phyloP scores from a whole-genome alignment of 345 rosid genomes.

The Laguncularia racemosa region DNA sequence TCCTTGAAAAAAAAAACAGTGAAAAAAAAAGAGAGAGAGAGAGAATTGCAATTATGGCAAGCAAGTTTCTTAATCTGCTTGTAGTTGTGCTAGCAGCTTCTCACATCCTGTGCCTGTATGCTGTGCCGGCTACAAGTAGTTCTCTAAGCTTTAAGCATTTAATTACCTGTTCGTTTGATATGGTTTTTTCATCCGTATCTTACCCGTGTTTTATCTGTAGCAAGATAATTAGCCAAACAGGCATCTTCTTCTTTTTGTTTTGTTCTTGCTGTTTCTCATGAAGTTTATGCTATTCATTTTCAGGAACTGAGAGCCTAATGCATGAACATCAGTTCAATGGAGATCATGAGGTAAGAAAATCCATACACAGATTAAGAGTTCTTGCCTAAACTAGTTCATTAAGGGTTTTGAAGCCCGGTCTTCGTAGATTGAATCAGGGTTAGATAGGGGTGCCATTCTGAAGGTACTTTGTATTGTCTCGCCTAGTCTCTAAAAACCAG shows the following conservation, averaged over 20 bases:
- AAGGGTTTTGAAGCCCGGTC: no score
- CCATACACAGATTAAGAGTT: no score
- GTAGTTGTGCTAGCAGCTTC: constrained; percentile 25
- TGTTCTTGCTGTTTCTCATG: background rate
- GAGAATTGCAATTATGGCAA: constrained; percentile 11
- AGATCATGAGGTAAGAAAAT: no score
- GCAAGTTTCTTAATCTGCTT: constrained; percentile 20
- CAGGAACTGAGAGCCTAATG: constrained; percentile 38
- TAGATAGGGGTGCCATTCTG: no score
- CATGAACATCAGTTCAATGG: constrained; percentile 3
- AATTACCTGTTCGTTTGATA: no score
- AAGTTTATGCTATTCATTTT: background rate
- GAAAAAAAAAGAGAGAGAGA: background rate
- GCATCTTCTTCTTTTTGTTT: background rate
- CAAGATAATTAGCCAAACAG: no score
- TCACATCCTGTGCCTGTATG: constrained; percentile 26
- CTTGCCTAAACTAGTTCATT: no score
- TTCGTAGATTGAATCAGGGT: no score
- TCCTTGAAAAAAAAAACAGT: no score
- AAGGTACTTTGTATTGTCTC: no score
- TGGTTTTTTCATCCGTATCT: constrained; percentile 1
- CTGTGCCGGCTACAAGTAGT: constrained; percentile 34
- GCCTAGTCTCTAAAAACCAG: no score
- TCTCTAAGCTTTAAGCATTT: constrained; percentile 3
- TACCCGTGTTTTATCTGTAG: no score